phyloP scores from a whole-genome alignment of 106 monocot genomes.

The Dioscorea alata region DNA sequence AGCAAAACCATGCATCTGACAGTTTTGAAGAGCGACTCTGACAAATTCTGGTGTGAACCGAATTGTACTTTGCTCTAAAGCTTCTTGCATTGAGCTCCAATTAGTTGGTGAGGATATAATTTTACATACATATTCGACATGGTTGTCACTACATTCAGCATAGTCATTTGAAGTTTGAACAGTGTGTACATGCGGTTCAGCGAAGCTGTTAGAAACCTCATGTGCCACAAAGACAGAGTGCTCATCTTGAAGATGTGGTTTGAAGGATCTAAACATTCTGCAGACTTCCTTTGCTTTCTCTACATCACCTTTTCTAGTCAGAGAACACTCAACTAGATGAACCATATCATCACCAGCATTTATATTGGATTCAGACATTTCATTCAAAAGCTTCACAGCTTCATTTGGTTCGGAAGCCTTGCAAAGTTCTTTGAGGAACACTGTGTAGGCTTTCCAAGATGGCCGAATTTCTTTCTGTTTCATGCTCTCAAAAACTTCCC shows the following conservation, averaged over 20 bases:
- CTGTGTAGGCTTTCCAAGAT: slow-evolving; percentile 47
- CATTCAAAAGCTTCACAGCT: slow-evolving; percentile 51
- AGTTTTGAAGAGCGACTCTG: slow-evolving; percentile 32
- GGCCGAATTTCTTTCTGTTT: slow-evolving; percentile 38
- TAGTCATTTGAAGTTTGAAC: slow-evolving; percentile 8
- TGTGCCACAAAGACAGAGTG: slow-evolving; percentile 3
- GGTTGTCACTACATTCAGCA: slow-evolving; percentile 18
- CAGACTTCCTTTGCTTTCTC: slow-evolving; percentile 35
- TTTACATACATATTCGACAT: slow-evolving; percentile 39
- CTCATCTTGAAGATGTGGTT: slow-evolving; percentile 11
- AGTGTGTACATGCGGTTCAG: slow-evolving; percentile 3
- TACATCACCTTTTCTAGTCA: slow-evolving; percentile 33
- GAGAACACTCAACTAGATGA: slow-evolving; percentile 32
- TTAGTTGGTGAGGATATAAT: slow-evolving; percentile 47
- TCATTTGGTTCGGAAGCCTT: slow-evolving; percentile 53
- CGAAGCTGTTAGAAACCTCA: slow-evolving; percentile 1
- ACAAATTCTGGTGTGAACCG: slow-evolving; percentile 61
- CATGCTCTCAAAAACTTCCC: slow-evolving; percentile 39
- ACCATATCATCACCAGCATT: slow-evolving; percentile 25
- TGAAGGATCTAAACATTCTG: slow-evolving; percentile 26
- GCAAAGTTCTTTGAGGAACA: slow-evolving; percentile 77
- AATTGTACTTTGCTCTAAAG: slow-evolving; percentile 34
- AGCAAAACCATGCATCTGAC: slow-evolving; percentile 38
- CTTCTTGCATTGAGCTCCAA: slow-evolving; percentile 31
- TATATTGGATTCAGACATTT: slow-evolving; percentile 45